phyloP scores from a whole-genome alignment of 495 filamentous ascomycete genomes.

The Trichoderma gamsii region DNA sequence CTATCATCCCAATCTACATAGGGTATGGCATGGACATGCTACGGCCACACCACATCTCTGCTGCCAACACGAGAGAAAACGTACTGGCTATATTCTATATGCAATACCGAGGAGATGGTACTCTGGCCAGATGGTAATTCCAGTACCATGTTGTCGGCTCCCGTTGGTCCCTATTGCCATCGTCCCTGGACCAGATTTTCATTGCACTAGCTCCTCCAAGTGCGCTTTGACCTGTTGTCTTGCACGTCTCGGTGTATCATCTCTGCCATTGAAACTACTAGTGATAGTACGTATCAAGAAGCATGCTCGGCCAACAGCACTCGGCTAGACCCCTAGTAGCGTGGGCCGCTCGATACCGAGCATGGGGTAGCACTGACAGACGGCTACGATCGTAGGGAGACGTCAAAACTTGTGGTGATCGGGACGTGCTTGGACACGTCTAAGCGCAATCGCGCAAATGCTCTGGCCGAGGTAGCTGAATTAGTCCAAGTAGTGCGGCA shows the following conservation, averaged over 20 bases:
- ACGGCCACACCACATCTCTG: background rate
- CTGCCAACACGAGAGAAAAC: background rate
- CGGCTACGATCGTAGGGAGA: background rate
- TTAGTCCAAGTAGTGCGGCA: background rate
- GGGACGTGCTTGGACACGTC: background rate
- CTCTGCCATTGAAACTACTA: background rate
- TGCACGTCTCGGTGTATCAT: background rate
- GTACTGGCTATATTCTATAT: background rate
- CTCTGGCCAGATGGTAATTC: background rate
- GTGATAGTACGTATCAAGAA: background rate
- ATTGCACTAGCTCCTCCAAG: background rate
- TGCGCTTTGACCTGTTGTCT: background rate
- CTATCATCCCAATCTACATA: background rate
- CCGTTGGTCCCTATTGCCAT: background rate
- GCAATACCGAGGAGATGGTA: background rate
- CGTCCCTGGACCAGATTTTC: conserved; percentile 1
- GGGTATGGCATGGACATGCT: background rate
- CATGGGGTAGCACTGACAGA: background rate
- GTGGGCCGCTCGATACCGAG: background rate
- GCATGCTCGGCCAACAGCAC: background rate
- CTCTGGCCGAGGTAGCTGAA: conserved; percentile 8
- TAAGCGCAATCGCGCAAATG: background rate
- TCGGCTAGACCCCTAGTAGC: background rate
- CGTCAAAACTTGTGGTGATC: background rate
- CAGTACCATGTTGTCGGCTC: conserved; percentile 8